Base-by-base conservation (phyloP, 2,329 filamentous ascomycete genomes). In the Cladorrhinum sp. region DNA sequence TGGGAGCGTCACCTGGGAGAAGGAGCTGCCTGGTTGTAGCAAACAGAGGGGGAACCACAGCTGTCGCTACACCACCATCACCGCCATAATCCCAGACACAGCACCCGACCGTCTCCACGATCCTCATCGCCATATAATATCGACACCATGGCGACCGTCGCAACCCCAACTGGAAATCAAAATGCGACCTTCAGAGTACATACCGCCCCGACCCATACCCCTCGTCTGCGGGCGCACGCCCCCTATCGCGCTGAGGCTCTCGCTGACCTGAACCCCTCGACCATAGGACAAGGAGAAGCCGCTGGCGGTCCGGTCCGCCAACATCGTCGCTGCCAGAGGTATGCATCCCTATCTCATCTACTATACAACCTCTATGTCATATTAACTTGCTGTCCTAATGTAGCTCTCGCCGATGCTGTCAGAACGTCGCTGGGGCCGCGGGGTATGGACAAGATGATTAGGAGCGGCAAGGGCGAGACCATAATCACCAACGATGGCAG, bases 361-460 rank as follows among this genome's bases (percentile, higher is more conserved):
- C 18, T 7, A 20, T 1, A 14, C 39, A 57, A 33, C 39, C 55
- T 39, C 39, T 20, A 2, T 48, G 12, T 33, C 26, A 20, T 60
- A 61, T 39, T 39, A 21, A 16, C 52, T 14, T 30, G 52, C 55
- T 62, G 59, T 60, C 51, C 24, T 46, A 16, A 46, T 58, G 20
- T 67, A 95, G 95, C 95, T 74, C 94, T 99, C 73, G 90, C 95
- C 75, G 95, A 99, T 85, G 95, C 95, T 69, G 96, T 99, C 75
- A 86, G 95, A 82, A 98, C 94, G 26, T 98, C 95, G 64, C 84
- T 99, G 68, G 95, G 95, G 66, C 95, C 95, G 67, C 88, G 95
- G 77, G 95, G 95, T 74, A 97, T 97, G 93, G 93, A 97, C 81
- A 97, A 97, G 83, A 97, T 97, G 93, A 98, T 99, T 71, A 90